Conservation (phyloP, 106 monocot species). For the Ottelia alismoides region DNA sequence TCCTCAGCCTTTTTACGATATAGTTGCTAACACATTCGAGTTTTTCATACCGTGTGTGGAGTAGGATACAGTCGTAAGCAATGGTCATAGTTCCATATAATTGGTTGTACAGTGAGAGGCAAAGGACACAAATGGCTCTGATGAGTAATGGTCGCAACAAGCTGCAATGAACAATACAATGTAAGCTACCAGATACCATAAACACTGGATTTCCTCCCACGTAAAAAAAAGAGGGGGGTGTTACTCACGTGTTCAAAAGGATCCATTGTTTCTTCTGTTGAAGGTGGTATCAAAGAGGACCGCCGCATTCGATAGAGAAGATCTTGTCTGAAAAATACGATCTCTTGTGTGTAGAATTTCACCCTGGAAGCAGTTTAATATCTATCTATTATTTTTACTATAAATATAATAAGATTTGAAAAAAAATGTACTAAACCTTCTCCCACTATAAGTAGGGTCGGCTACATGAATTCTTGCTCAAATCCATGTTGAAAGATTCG, state of each 20-base stretch:
- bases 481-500: too few relatives aligned
- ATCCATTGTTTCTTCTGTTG: constrained; percentile 72
- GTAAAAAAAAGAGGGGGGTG: not conserved
- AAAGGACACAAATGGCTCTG: constrained; percentile 98
- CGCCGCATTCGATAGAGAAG: constrained; percentile 85
- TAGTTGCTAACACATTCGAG: not conserved
- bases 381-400: not conserved
- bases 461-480: too few relatives aligned
- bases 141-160: constrained; percentile 95
- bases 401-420: not conserved
- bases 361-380: constrained; percentile 25
- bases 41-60: constrained; percentile 58
- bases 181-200: too few relatives aligned
- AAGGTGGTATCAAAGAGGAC: constrained; percentile 73
- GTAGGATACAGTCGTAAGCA: constrained; percentile 84
- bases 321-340: constrained; percentile 91
- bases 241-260: constrained; percentile 79
- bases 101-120: constrained; percentile 85
- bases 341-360: constrained; percentile 94
- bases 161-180: constrained; percentile 30
- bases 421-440: too few relatives aligned
- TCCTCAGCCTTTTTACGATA: not conserved
- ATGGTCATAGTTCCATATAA: constrained; percentile 99
- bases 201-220: too few relatives aligned
- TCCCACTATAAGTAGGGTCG: too few relatives aligned